Conservation (phyloP, 305 asterid species). For the Ilex paraguariensis region DNA sequence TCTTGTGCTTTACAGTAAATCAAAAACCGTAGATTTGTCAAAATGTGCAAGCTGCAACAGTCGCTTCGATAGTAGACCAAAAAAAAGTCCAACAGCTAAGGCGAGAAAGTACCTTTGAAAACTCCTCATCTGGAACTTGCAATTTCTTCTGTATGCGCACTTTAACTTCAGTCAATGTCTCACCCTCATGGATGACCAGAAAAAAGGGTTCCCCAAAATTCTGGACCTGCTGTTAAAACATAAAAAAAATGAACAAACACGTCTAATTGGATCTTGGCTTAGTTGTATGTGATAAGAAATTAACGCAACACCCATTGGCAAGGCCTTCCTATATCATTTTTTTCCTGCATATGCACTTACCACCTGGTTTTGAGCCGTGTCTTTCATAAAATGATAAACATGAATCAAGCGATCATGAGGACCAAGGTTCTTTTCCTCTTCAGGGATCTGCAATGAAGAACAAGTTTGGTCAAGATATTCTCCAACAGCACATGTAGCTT, state of each 20-base stretch:
- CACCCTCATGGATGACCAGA: constrained; percentile 70
- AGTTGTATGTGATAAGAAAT: too few species aligned
- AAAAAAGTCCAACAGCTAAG: too few species aligned
- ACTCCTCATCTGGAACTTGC: constrained; percentile 78
- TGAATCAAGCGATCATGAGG: constrained; percentile 70
- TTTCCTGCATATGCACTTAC: constrained; percentile 16
- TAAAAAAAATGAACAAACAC: too few species aligned
- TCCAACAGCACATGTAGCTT: too few species aligned
- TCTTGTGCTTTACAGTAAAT: too few species aligned
- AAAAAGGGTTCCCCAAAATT: constrained; percentile 90
- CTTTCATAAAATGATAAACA: constrained; percentile 75
- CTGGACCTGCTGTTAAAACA: constrained; percentile 58
- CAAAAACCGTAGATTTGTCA: too few species aligned
- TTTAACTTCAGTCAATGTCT: constrained; percentile 62
- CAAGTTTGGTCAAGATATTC: too few species aligned
- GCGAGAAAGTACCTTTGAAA: constrained; percentile 45
- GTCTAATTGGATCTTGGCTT: too few species aligned
- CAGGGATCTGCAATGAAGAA: constrained; percentile 52
- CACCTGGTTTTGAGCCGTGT: constrained; percentile 72
- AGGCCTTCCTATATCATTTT: too few species aligned
- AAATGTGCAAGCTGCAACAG: too few species aligned
- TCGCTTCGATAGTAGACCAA: too few species aligned
- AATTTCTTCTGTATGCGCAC: constrained; percentile 69
- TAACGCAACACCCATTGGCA: too few species aligned
- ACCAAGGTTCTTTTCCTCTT: constrained; percentile 73